These are phyloP conservation scores for Talaromyces ruber DNA, from an alignment of 495 filamentous ascomycete species.

Conservation along the genomic window DNA sequence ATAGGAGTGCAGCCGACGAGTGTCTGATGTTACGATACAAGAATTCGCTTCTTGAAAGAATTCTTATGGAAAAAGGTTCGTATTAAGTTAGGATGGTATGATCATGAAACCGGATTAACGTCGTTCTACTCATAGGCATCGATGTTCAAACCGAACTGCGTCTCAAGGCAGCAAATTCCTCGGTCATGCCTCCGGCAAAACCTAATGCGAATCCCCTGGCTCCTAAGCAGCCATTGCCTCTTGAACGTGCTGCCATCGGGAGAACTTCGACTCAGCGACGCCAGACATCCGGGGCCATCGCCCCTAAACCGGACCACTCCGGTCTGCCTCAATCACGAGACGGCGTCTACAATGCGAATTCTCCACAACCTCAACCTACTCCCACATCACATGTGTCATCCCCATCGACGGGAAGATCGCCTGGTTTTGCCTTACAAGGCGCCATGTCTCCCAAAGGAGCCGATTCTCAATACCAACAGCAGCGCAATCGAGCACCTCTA, in stretches of 20 bases:
- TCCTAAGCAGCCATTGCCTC: conserved; percentile 45
- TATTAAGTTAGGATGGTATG: neutral
- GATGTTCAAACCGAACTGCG: conserved; percentile 94
- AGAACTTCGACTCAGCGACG: conserved; percentile 59
- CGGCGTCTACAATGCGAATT: conserved; percentile 37
- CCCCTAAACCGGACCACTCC: conserved; percentile 61
- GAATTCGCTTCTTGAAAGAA: conserved; percentile 91
- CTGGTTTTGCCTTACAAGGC: conserved; percentile 60
- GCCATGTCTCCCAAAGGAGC: conserved; percentile 60
- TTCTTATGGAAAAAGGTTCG: conserved; percentile 89
- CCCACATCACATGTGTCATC: conserved; percentile 78
- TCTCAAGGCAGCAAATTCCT: conserved; percentile 69
- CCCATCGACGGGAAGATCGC: conserved; percentile 61
- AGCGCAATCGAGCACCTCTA: conserved; percentile 43
- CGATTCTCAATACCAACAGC: conserved; percentile 45
- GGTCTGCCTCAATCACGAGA: conserved; percentile 45
- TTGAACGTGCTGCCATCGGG: conserved; percentile 66
- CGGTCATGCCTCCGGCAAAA: conserved; percentile 54
- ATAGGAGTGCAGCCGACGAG: conserved; percentile 91
- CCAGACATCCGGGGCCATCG: conserved; percentile 55
- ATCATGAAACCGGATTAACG: conserved; percentile 3
- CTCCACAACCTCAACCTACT: conserved; percentile 62
- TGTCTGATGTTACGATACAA: conserved; percentile 98
- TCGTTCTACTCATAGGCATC: conserved; percentile 53
- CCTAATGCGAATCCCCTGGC: conserved; percentile 45